These are phyloP conservation scores for Entomortierella lignicola DNA, from an alignment of 192 early-diverging fungal genomes.

Conservation along the genomic window DNA sequence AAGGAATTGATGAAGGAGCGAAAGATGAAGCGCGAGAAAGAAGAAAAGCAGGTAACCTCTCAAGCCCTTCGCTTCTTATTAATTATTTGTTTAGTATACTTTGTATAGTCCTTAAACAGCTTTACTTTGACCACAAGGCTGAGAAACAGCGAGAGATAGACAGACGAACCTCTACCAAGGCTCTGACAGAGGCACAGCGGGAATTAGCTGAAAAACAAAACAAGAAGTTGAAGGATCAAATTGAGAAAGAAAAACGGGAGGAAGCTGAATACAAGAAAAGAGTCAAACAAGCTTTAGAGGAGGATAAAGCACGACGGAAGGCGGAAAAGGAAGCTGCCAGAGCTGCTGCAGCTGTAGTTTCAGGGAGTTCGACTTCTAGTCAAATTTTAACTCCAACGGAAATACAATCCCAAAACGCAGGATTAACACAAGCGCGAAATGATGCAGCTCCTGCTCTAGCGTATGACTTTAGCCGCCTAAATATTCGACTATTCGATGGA, in stretches of 20 bases:
- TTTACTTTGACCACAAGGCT: constrained; percentile 7
- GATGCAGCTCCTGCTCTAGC: constrained; percentile 39
- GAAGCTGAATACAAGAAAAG: constrained; percentile 45
- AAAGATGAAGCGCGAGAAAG: constrained; percentile 42
- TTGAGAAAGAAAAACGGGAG: constrained; percentile 50
- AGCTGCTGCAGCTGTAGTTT: constrained; percentile 8
- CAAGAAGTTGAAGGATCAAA: constrained; percentile 48
- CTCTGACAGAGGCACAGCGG: constrained; percentile 22
- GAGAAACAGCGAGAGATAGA: constrained; percentile 34
- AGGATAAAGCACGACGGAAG: constrained; percentile 41
- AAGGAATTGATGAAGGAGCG: constrained; percentile 48
- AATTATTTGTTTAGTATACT: no score
- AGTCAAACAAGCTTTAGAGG: constrained; percentile 32
- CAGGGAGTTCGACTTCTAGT: background rate
- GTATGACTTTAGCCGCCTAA: constrained; percentile 41
- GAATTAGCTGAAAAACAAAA: constrained; percentile 33
- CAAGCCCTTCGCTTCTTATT: no score
- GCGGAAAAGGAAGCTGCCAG: constrained; percentile 27
- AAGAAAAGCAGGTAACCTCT: constrained; percentile 30
- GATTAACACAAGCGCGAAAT: constrained; percentile 23
- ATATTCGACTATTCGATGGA: constrained; percentile 44
- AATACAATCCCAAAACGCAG: constrained; percentile 27
- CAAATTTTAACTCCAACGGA: background rate
- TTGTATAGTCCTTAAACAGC: no score
- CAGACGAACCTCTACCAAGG: constrained; percentile 31